Evolutionary conservation across 1,284 basidiomycete genomes (phyloP), one percentile per base, ranked within the genome.

Genomic region (Naganishia liquefaciens): DNA sequence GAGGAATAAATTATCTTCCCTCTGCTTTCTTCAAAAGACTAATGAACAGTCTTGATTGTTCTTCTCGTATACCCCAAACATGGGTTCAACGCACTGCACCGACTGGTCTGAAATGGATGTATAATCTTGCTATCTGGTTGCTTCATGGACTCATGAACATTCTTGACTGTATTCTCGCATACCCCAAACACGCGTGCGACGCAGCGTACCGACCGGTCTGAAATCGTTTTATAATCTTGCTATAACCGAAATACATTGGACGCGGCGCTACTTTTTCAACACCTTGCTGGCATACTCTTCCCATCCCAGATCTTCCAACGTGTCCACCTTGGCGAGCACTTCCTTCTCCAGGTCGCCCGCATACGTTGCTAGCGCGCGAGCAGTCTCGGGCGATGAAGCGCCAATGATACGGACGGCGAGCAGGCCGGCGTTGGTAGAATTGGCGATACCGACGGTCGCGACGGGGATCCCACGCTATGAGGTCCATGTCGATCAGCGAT

Each of bases 381-480:
- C 76, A 19, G 95, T 82, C 6, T 78, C 72, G 0, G 91, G 89
- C 39, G 89, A 86, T 3, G 88, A 86, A 0, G 87, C 83, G 2
- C 87, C 87, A 1, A 99, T 83, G 43, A 97, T 95, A 13, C 95
- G 86, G 6, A 96, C 85, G 0, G 96, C 94, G 9, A 99, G 84
- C 2, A 99, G 81, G 1, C 89, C 95, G 0, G 94, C 95, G 73
- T 99, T 99, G 65, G 88, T 92, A 21, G 89, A 87, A 76, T 97
- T 97, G 79, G 95, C 94, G 78, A 99, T 98, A 1, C 94, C 95
- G 11, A 98, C 93, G 1, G 94, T 97, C 1, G 96, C 95, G 9
- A 96, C 93, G 2, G 95, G 95, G 67, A 99, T 91, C 27, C 95
- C 96, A 52, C 95, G 86, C 90, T 94, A 72, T 10, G 43, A 23